These are phyloP conservation scores for Populus hybrid DNA, from an alignment of 441 rosid genomes.

Conservation along the genomic window DNA sequence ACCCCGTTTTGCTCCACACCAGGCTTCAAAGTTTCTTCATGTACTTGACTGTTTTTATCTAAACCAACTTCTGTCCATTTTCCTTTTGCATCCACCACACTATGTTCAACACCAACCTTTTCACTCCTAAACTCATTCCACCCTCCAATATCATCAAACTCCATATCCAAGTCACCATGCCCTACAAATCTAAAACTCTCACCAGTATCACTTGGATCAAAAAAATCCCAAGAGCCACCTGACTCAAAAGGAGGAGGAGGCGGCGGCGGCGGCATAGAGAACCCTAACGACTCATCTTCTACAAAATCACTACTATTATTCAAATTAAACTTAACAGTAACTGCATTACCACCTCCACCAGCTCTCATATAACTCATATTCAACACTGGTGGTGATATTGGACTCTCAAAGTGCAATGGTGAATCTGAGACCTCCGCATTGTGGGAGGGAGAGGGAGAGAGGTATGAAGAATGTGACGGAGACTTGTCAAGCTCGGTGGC, in stretches of 20 bases:
- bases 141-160: conserved; percentile 36
- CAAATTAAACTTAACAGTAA: conserved; percentile 58
- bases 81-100: conserved; percentile 24
- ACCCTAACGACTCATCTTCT: conserved; percentile 40
- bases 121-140: conserved; percentile 36
- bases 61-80: conserved; percentile 25
- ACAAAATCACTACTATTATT: conserved; percentile 27
- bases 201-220: conserved; percentile 57
- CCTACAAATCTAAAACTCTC: conserved; percentile 63
- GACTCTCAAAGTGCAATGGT: conserved; percentile 47
- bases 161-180: conserved; percentile 35
- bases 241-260: conserved; percentile 45
- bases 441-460: conserved; percentile 52
- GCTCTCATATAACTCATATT: conserved; percentile 55
- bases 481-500: conserved; percentile 71
- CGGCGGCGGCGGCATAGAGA: conserved; percentile 48
- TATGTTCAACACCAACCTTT: conserved; percentile 17
- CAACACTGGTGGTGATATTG: conserved; percentile 31
- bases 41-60: conserved; percentile 15
- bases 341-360: conserved; percentile 31
- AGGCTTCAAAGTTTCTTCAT: conserved; percentile 23
- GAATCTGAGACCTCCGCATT: conserved; percentile 51
- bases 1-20: conserved; percentile 17
- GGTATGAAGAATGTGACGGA: conserved; percentile 72
- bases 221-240: conserved; percentile 77